These are phyloP conservation scores for Colletotrichum limetticola DNA, from an alignment of 2,329 filamentous ascomycete species.

Conservation along the genomic window DNA sequence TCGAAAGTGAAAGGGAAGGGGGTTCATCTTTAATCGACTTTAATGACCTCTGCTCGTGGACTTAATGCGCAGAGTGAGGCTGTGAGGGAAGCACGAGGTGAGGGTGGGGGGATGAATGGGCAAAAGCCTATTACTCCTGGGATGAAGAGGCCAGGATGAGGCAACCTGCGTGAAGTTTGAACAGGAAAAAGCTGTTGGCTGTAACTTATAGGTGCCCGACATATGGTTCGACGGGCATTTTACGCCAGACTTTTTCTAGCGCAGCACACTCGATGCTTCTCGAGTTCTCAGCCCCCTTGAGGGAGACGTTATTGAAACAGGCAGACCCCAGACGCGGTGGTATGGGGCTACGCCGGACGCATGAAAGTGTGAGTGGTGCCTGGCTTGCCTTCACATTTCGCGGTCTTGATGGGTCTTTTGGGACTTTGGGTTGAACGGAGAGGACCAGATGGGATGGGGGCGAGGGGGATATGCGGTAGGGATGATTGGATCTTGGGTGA, in stretches of 20 bases:
- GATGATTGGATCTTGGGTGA: neutral
- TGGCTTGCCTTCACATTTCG: constrained; percentile 2
- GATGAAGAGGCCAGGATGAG: neutral
- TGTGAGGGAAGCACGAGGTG: neutral
- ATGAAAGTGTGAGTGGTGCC: constrained; percentile 33
- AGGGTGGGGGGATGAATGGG: neutral
- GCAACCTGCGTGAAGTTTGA: neutral
- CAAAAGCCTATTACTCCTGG: neutral
- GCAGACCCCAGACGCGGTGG: constrained; percentile 16
- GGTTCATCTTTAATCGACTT: neutral
- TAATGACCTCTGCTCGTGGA: constrained; percentile 1
- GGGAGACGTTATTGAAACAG: constrained; percentile 9
- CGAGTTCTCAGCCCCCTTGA: neutral
- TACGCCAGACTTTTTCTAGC: neutral
- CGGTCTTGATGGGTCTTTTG: neutral
- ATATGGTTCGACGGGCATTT: constrained; percentile 33
- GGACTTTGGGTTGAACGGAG: neutral
- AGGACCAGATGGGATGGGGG: neutral
- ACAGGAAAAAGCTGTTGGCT: neutral
- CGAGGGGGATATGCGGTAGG: constrained; percentile 20
- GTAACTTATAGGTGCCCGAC: constrained; percentile 15
- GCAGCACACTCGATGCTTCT: neutral
- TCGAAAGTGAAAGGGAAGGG: neutral
- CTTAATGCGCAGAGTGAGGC: constrained; percentile 19
- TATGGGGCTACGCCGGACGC: constrained; percentile 2